Evolutionary conservation across 257 asterid species (phyloP).

Genomic region (Salvia hispanica): DNA sequence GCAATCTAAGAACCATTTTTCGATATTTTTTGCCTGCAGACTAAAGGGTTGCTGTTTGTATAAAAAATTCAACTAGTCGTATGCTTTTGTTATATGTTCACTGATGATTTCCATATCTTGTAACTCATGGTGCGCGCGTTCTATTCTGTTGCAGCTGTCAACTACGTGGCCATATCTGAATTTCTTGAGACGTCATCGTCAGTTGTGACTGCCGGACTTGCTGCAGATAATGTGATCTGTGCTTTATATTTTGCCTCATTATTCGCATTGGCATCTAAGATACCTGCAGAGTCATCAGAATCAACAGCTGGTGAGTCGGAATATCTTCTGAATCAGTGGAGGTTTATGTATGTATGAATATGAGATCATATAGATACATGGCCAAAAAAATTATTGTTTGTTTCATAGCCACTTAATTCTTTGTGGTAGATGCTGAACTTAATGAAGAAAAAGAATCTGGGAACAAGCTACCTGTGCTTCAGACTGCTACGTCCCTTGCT

Average conservation of each 20-base stretch:
- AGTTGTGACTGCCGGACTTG: conserved; percentile 88
- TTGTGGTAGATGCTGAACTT: conserved; percentile 42
- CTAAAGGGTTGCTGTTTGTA: neutral
- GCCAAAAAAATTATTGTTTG: neutral
- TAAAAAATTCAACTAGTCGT: neutral
- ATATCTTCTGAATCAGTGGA: conserved; percentile 18
- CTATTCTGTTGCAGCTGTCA: conserved; percentile 61
- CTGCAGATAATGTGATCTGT: conserved; percentile 97
- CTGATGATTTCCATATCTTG: conserved; percentile 7
- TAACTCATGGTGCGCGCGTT: conserved; percentile 14
- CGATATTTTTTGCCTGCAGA: no score
- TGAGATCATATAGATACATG: neutral
- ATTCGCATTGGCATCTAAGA: conserved; percentile 79
- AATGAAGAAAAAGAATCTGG: conserved; percentile 46
- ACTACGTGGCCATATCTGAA: conserved; percentile 90
- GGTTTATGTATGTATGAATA: neutral
- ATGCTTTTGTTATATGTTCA: neutral
- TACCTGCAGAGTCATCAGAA: conserved; percentile 71
- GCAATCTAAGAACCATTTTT: neutral
- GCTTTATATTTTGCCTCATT: conserved; percentile 78
- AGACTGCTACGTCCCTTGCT: conserved; percentile 71
- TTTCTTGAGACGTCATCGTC: conserved; percentile 87
- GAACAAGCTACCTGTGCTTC: conserved; percentile 69
- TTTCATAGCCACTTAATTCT: neutral
- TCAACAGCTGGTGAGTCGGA: conserved; percentile 48